Conservation (phyloP, 768 basidiomycete species). For the Podaxis rugospora region DNA sequence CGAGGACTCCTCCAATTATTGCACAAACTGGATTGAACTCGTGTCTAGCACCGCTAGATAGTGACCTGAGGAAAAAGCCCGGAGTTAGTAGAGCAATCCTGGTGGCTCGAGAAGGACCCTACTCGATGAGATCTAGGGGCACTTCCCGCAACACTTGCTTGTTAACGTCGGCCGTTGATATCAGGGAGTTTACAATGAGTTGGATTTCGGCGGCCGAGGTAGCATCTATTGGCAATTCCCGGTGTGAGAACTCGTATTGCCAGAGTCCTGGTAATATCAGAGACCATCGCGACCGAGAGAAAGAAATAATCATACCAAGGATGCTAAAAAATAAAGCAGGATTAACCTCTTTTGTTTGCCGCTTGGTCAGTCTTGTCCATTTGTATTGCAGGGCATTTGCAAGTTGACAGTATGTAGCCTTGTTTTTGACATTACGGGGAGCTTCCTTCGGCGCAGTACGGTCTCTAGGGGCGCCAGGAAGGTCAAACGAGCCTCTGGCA, state of each 20-base stretch:
- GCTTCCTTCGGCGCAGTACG: constrained; percentile 57
- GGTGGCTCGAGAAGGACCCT: constrained; percentile 15
- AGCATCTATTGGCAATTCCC: constrained; percentile 49
- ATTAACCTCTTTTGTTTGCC: constrained; percentile 81
- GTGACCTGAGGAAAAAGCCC: constrained; percentile 39
- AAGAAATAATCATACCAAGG: constrained; percentile 44
- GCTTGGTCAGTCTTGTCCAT: constrained; percentile 68
- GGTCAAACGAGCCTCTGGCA: constrained; percentile 3
- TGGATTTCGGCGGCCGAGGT: constrained; percentile 50
- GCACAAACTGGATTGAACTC: constrained; percentile 95
- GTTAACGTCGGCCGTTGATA: constrained; percentile 64
- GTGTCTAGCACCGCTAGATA: constrained; percentile 64
- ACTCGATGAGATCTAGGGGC: constrained; percentile 65
- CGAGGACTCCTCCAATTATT: constrained; percentile 90
- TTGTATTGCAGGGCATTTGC: constrained; percentile 57
- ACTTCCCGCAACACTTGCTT: constrained; percentile 55
- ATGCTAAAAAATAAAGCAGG: constrained; percentile 69
- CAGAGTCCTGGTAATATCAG: constrained; percentile 56
- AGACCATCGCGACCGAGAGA: constrained; percentile 2
- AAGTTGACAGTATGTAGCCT: constrained; percentile 63
- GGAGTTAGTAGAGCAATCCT: constrained; percentile 1
- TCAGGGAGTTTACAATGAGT: constrained; percentile 56
- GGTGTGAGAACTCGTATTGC: constrained; percentile 67
- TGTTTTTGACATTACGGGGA: constrained; percentile 55
- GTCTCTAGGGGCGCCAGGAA: constrained; percentile 38